These are phyloP conservation scores for Boletus semigastroideus DNA, from an alignment of 1,284 basidiomycete species.

Conservation along the genomic window DNA sequence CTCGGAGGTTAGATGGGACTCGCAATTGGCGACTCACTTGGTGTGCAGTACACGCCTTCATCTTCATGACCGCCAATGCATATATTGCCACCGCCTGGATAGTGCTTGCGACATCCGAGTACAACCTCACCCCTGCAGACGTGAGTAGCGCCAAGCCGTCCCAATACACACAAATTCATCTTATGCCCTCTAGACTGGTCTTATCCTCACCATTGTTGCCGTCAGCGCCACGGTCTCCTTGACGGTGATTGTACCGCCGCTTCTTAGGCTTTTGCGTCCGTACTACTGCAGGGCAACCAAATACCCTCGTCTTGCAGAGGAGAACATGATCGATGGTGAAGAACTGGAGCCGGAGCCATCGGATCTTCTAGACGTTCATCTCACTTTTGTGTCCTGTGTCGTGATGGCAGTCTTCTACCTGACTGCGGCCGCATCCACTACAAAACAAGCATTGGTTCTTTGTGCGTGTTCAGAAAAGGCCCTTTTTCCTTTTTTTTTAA, in stretches of 20 bases:
- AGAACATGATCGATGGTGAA: neutral
- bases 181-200: slow-evolving; percentile 16
- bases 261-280: slow-evolving; percentile 19
- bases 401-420: slow-evolving; percentile 18
- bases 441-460: slow-evolving; percentile 9
- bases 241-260: slow-evolving; percentile 10
- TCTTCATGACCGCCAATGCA: slow-evolving; percentile 13
- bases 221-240: slow-evolving; percentile 13
- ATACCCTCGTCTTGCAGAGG: neutral
- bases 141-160: slow-evolving; percentile 6
- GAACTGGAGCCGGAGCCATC: slow-evolving; percentile 16
- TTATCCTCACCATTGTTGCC: slow-evolving; percentile 12
- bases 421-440: slow-evolving; percentile 17
- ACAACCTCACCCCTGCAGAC: slow-evolving; percentile 22
- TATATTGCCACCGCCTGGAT: slow-evolving; percentile 24
- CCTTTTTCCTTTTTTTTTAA: neutral
- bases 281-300: slow-evolving; percentile 11
- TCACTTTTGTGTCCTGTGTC: slow-evolving; percentile 25
- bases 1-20: slow-evolving; percentile 19
- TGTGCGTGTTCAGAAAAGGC: neutral
- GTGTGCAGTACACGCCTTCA: slow-evolving; percentile 27
- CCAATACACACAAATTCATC: slow-evolving; percentile 1
- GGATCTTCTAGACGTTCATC: slow-evolving; percentile 34
- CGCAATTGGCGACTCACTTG: slow-evolving; percentile 32
- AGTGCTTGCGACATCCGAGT: slow-evolving; percentile 25